Evolutionary conservation across 192 early-diverging fungal genomes (phyloP), one percentile per base, ranked within the genome.

Genomic region (Backusella sp.): DNA sequence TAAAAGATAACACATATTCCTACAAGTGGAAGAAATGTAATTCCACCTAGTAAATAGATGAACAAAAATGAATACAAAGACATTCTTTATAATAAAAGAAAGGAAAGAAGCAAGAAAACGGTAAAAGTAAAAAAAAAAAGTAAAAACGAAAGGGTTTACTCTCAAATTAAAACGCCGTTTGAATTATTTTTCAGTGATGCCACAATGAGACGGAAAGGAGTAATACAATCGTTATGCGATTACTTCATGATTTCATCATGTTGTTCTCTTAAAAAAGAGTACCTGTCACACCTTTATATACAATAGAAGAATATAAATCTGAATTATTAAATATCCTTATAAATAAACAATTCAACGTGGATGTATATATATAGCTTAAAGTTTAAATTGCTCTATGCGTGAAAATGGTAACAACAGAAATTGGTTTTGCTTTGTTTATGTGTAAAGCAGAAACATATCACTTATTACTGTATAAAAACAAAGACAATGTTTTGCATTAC

Each of bases 1-100:
- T 49, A 71, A 17, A 71, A 30, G 7, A 71, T 4, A 3, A 2
- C 11, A 14, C 21, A 26, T 26, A 68, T 68, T 37, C 4, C 32
- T 35, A 39, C 7, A 34, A 73, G 12, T 12, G 72, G 72, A 42
- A 73, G 6, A 59, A 73, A 73, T 11, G 72, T 73, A 5, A 73
- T 59, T 35, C 72, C 72, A 21, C 72, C 72, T 39, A 59, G 11
- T 3, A 52, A 59, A 49, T 73, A 73, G 14, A 52, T 59, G 28
- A 32, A 49, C 59, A 73, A n/a, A 73, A 52, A 56, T 35, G 44
- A 28, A 41, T 41, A 12, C 5, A 73, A 73, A 36, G 71, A 56
- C 44, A 52, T 73, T 21, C 3, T 79, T 8, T 59, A 59, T 59
- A 26, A 59, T 4, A 59, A 59, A 23, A 59, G 56, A 26, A 5